Percentiles rank a stretch among this genome's conserved stretches.
phyloP scores from a whole-genome alignment of 371 early-diverging fungal species.

The Mucor irregularis region DNA sequence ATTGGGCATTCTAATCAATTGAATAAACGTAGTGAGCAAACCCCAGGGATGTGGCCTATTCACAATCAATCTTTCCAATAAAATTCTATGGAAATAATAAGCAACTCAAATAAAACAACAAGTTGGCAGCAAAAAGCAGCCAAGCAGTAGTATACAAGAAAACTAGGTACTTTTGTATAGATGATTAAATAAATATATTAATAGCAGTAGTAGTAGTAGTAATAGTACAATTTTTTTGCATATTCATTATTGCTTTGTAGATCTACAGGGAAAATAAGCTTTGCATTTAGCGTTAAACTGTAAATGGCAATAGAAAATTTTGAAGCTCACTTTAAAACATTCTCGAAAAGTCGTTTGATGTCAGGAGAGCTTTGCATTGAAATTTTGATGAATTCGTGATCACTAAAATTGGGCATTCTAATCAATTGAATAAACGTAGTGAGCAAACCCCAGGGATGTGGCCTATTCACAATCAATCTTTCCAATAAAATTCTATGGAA shows the following conservation, averaged over 20 bases:
- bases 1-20: constrained; percentile 84
- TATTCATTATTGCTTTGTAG: no score
- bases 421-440: constrained; percentile 95
- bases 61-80: constrained; percentile 94
- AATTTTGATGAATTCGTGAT: constrained; percentile 66
- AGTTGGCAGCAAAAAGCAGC: no score
- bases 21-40: constrained; percentile 93
- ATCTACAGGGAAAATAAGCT: no score
- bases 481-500: constrained; percentile 77
- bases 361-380: constrained; percentile 51
- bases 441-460: constrained; percentile 98
- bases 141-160: no score
- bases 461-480: constrained; percentile 93
- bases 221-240: no score
- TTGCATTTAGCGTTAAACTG: no score
- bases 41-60: constrained; percentile 99
- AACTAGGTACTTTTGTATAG: no score
- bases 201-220: no score
- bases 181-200: no score
- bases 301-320: neutral
- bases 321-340: constrained; percentile 59
- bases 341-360: constrained; percentile 67
- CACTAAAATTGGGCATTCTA: constrained; percentile 85
- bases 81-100: constrained; percentile 44
- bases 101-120: neutral